Conservation (phyloP, 768 basidiomycete genomes). For the Suillus placidus region DNA sequence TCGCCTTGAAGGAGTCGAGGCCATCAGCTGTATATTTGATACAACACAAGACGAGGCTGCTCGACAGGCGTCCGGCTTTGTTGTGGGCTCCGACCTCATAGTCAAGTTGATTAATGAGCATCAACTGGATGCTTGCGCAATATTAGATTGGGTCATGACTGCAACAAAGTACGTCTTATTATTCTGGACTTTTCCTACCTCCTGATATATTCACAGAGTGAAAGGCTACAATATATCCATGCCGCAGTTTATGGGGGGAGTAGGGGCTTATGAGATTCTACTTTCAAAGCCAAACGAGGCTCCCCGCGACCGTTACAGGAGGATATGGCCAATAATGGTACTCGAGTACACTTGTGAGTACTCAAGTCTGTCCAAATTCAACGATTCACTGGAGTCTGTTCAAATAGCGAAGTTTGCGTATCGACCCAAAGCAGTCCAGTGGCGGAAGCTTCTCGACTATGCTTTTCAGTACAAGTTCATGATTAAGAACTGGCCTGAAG, state of each 20-base stretch:
- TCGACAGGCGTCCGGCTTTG: no score
- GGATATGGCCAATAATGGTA: background rate
- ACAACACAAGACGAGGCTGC: no score
- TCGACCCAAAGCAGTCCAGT: background rate
- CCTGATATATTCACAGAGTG: background rate
- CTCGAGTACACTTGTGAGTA: background rate
- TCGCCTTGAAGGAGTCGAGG: no score
- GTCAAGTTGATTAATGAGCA: background rate
- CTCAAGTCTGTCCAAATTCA: background rate
- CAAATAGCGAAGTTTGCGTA: background rate
- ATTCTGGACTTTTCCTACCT: no score
- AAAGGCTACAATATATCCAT: no score
- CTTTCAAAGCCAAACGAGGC: no score
- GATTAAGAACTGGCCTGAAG: no score
- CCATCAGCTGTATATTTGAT: no score
- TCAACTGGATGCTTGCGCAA: background rate
- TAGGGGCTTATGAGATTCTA: no score
- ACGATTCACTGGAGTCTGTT: background rate
- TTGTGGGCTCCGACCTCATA: background rate
- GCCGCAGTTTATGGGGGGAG: no score
- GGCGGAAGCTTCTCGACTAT: background rate
- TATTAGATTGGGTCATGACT: no score
- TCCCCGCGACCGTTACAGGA: background rate
- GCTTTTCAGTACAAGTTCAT: background rate
- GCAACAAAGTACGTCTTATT: no score